Evolutionary conservation across 331 rosid species (phyloP).

Genomic region (Stylosanthes scabra): DNA sequence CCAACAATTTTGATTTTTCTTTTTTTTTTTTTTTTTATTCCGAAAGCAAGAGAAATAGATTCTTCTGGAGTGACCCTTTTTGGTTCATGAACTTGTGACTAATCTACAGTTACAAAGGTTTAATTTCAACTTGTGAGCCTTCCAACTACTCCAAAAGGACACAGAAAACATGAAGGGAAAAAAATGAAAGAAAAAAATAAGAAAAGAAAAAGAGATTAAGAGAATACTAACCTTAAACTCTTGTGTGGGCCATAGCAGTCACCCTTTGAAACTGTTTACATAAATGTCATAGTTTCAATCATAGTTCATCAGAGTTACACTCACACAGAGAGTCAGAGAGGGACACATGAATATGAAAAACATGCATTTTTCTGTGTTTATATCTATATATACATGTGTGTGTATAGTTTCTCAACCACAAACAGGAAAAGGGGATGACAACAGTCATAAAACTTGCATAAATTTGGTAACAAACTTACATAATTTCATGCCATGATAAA

Average conservation of each 20-base stretch:
- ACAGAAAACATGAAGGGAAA: background rate
- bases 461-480: background rate
- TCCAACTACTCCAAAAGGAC: constrained; percentile 39
- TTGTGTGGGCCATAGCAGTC: constrained; percentile 43
- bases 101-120: constrained; percentile 17
- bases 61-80: constrained; percentile 26
- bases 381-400: no score
- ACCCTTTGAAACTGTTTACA: constrained; percentile 47
- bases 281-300: constrained; percentile 31
- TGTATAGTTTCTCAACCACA: background rate
- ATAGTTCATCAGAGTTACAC: constrained; percentile 25
- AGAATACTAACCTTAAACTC: constrained; percentile 37
- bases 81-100: constrained; percentile 44
- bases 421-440: background rate
- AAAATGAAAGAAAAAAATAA: no score
- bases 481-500: background rate
- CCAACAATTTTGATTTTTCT: background rate
- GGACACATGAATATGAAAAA: background rate
- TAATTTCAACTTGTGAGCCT: constrained; percentile 32
- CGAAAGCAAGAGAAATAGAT: background rate
- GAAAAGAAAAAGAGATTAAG: no score
- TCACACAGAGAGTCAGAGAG: constrained; percentile 1
- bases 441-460: background rate
- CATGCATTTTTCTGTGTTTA: background rate
- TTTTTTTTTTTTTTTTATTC: background rate